These are phyloP conservation scores for Mortierella sp. DNA, from an alignment of 371 early-diverging fungal species.

Conservation along the genomic window DNA sequence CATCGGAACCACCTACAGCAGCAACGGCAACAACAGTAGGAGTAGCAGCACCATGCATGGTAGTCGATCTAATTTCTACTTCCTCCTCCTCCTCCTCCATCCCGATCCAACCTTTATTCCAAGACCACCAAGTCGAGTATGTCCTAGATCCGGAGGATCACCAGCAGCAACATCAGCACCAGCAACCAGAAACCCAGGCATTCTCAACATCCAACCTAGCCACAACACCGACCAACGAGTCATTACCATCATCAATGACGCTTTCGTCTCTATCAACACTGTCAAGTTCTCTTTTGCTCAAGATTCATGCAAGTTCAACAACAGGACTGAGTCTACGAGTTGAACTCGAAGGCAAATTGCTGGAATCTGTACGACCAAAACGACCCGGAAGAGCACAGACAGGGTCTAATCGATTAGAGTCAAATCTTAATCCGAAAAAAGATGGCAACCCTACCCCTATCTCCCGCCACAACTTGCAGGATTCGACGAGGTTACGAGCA, in stretches of 20 bases:
- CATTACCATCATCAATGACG: background rate
- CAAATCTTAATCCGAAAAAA: slow-evolving; percentile 17
- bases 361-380: slow-evolving; percentile 26
- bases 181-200: background rate
- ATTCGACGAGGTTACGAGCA: background rate
- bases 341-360: slow-evolving; percentile 31
- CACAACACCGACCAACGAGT: slow-evolving; percentile 10
- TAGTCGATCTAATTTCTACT: background rate
- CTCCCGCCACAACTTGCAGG: background rate
- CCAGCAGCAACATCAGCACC: background rate
- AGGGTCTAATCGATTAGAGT: slow-evolving; percentile 8
- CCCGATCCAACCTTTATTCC: slow-evolving; percentile 8
- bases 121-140: background rate
- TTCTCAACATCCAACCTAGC: background rate
- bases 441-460: background rate
- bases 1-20: background rate
- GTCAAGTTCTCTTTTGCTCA: slow-evolving; percentile 21
- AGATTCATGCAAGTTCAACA: slow-evolving; percentile 14
- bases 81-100: background rate
- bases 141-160: background rate
- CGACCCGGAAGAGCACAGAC: slow-evolving; percentile 16
- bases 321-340: slow-evolving; percentile 29
- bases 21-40: background rate
- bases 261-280: background rate
- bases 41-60: background rate